phyloP scores from a whole-genome alignment of 116 monocot species.

The Papilionanthe hybrid region DNA sequence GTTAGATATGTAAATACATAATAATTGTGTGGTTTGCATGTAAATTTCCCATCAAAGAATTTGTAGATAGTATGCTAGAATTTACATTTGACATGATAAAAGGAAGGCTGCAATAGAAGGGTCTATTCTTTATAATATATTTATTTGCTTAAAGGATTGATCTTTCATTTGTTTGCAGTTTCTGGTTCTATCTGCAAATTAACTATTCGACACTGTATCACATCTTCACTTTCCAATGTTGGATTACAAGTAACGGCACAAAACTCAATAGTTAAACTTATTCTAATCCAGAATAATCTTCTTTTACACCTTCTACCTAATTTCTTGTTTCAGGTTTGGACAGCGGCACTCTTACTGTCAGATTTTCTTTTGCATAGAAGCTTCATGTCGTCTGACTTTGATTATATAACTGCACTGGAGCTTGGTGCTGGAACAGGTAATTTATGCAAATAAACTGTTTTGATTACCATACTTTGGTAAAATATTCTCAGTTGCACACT shows the following conservation, averaged over 20 bases:
- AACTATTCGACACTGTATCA: slow-evolving; percentile 72
- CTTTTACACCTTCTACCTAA: not conserved
- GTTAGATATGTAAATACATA: too few relatives aligned
- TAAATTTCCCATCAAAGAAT: not conserved
- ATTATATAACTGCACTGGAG: slow-evolving; percentile 63
- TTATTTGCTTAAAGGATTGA: not conserved
- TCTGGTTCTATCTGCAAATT: slow-evolving; percentile 24
- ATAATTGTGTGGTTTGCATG: too few relatives aligned
- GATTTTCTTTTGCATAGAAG: slow-evolving; percentile 72
- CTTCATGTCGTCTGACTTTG: slow-evolving; percentile 58
- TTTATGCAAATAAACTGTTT: not conserved
- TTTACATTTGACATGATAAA: not conserved
- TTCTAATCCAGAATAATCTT: slow-evolving; percentile 5
- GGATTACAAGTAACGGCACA: slow-evolving; percentile 66
- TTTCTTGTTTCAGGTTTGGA: slow-evolving; percentile 69
- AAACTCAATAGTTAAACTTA: not conserved
- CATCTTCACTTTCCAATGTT: slow-evolving; percentile 69
- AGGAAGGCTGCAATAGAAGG: not conserved
- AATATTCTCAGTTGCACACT: not conserved
- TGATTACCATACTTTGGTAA: not conserved
- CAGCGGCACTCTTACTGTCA: slow-evolving; percentile 62
- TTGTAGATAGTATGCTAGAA: not conserved
- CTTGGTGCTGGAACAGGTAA: slow-evolving; percentile 95
- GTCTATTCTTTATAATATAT: not conserved
- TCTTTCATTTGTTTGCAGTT: not conserved